Evolutionary conservation across 2,329 filamentous ascomycete genomes (phyloP).

Genomic region (Fusarium hainanense): DNA sequence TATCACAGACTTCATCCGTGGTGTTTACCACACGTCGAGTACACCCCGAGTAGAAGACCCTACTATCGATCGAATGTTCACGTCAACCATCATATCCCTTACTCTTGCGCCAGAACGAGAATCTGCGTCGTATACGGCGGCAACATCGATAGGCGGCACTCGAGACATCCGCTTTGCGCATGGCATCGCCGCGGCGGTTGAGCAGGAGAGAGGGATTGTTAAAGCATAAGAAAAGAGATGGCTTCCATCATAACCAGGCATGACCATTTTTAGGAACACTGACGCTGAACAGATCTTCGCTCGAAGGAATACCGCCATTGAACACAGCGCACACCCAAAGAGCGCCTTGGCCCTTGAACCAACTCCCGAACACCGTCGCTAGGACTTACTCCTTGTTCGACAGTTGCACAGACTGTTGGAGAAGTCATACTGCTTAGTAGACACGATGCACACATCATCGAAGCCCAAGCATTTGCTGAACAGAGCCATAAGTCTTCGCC

Average conservation of each 20-base stretch:
- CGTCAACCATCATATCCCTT: neutral
- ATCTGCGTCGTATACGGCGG: neutral
- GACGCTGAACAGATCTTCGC: neutral
- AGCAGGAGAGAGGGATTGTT: neutral
- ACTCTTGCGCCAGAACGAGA: neutral
- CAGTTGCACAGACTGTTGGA: neutral
- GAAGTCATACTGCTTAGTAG: neutral
- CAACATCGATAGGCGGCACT: neutral
- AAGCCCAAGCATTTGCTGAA: neutral
- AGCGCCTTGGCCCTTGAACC: neutral
- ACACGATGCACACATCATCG: neutral
- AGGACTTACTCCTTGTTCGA: neutral
- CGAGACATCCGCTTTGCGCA: no score
- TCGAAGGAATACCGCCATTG: neutral
- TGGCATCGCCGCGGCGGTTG: neutral
- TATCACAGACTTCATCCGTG: neutral
- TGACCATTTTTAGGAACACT: accelerated
- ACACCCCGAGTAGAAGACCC: neutral
- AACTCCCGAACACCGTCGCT: neutral
- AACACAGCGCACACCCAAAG: neutral
- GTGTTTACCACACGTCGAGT: constrained; percentile 16
- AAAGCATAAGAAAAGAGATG: neutral
- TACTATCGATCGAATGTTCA: neutral
- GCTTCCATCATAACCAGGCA: neutral
- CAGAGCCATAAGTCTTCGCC: neutral